Conservation (phyloP, 2,329 filamentous ascomycete genomes). For the Lasiodiplodia citricola region DNA sequence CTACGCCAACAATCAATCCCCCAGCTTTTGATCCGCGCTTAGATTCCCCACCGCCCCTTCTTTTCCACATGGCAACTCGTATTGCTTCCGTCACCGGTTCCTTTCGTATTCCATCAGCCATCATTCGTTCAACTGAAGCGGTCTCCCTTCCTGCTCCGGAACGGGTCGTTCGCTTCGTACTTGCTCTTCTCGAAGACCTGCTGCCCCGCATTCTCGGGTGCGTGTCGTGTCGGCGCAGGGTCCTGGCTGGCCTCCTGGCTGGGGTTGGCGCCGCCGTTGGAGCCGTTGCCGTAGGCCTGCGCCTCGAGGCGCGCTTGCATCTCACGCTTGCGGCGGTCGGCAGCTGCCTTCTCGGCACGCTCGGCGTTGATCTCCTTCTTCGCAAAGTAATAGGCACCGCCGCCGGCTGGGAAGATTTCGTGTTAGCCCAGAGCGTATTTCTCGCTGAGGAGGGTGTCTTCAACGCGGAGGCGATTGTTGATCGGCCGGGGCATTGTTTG, state of each 20-base stretch:
- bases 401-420: constrained; percentile 68
- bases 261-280: constrained; percentile 58
- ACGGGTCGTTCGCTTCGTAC: constrained; percentile 82
- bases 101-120: background rate
- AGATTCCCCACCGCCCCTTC: background rate
- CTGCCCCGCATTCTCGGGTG: constrained; percentile 72
- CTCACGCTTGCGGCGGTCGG: constrained; percentile 40
- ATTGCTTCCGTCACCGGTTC: background rate
- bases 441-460: background rate
- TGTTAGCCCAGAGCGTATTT: background rate
- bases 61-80: background rate
- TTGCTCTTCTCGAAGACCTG: constrained; percentile 79
- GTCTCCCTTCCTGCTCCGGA: constrained; percentile 80
- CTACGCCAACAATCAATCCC: background rate
- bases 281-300: constrained; percentile 22
- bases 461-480: constrained; percentile 1
- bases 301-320: constrained; percentile 41
- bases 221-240: constrained; percentile 85
- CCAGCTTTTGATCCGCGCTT: background rate
- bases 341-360: constrained; percentile 72
- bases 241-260: constrained; percentile 76
- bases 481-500: background rate
- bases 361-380: constrained; percentile 94
- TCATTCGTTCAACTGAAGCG: constrained; percentile 62
- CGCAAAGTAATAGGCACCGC: constrained; percentile 92